Evolutionary conservation across 495 filamentous ascomycete species (phyloP).

Genomic region (Xylaria curta): DNA sequence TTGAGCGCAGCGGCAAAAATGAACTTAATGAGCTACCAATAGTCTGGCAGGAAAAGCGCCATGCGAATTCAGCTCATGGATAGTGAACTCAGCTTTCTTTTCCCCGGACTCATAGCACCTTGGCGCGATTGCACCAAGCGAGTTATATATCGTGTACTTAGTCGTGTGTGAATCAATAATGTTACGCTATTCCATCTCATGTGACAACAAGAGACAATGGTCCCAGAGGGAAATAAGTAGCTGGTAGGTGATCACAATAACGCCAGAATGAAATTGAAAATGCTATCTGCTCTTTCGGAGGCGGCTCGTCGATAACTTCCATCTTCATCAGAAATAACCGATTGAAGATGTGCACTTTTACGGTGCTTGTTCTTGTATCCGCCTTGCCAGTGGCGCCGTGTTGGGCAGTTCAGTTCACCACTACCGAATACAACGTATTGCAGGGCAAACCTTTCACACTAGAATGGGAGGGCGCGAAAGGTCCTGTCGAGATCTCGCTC

Average conservation of each 20-base stretch:
- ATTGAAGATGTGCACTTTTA: neutral
- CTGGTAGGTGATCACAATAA: neutral
- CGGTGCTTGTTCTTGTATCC: neutral
- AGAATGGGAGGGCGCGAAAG: neutral
- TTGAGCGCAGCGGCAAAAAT: neutral
- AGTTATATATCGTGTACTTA: neutral
- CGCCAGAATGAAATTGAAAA: neutral
- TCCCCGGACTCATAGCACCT: neutral
- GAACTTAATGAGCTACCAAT: neutral
- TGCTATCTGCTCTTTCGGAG: neutral
- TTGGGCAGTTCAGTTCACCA: conserved; percentile 1
- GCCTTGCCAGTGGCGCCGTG: neutral
- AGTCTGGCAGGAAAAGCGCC: neutral
- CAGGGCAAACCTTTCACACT: conserved; percentile 4
- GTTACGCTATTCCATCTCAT: neutral
- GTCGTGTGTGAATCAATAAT: neutral
- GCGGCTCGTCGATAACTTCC: neutral
- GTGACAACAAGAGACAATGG: neutral
- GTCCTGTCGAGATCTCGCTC: neutral
- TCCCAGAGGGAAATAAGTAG: neutral
- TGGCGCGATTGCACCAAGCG: neutral
- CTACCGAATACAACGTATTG: neutral
- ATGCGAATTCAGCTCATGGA: neutral
- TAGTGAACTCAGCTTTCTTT: conserved; percentile 1
- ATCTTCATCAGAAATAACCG: neutral